Evolutionary conservation across 2,329 filamentous ascomycete genomes (phyloP).

Genomic region (Periconia sp.): DNA sequence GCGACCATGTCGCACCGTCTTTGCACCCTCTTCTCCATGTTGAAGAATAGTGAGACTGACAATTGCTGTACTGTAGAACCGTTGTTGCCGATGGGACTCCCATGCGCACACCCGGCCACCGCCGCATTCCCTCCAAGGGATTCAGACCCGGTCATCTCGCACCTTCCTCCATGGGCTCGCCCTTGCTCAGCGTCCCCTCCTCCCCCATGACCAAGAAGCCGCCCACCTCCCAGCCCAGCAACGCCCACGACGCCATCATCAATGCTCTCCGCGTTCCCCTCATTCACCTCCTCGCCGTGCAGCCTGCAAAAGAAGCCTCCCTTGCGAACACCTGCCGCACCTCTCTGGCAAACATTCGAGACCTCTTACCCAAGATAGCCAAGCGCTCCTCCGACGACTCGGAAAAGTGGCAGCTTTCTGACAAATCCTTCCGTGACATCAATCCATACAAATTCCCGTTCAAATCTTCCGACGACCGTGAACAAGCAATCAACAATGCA

Average conservation of each 20-base stretch:
- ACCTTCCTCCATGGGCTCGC: constrained; percentile 47
- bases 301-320: constrained; percentile 35
- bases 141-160: constrained; percentile 43
- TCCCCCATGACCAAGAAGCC: constrained; percentile 42
- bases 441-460: constrained; percentile 68
- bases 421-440: constrained; percentile 66
- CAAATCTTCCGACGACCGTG: constrained; percentile 59
- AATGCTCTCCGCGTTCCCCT: constrained; percentile 53
- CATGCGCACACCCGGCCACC: constrained; percentile 40
- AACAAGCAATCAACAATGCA: constrained; percentile 66
- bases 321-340: constrained; percentile 41
- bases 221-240: constrained; percentile 50
- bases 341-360: constrained; percentile 33
- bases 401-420: constrained; percentile 54
- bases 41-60: constrained; percentile 37
- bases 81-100: constrained; percentile 40
- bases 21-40: constrained; percentile 14
- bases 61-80: constrained; percentile 37
- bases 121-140: constrained; percentile 43
- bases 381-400: constrained; percentile 56
- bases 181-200: constrained; percentile 46
- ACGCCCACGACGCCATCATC: constrained; percentile 37
- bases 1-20: background rate
- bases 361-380: constrained; percentile 57
- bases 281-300: constrained; percentile 60